Base-by-base conservation (phyloP, 768 basidiomycete genomes). In the Mrakia blollopis region DNA sequence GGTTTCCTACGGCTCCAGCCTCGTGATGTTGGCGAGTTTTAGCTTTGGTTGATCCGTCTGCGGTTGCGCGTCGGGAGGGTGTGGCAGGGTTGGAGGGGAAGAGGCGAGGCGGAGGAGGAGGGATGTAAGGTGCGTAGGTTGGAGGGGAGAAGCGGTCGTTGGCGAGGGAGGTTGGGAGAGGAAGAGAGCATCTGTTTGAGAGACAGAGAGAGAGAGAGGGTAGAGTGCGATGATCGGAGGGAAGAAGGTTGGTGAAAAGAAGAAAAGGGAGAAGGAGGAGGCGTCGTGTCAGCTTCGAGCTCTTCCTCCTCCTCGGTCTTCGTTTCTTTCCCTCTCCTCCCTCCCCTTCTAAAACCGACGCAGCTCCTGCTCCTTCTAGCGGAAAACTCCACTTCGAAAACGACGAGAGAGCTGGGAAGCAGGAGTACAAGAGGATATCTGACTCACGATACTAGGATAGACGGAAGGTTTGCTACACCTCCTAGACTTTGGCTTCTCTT, bases 61-160 rank as follows among this genome's bases (percentile, higher is more conserved):
- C 23, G 39, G 65, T 68, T 18, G 65, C 71, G 18, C 47, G 25
- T 13, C 71, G 50, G 54, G 50, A 52, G 11, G 71, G 47, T 0
- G 50, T 72, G 3, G 70, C 70, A 30, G 71, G 71, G 30, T n/a
- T 72, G 21, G 71, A 72, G 21, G 71, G 71, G 54, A 72, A 72
- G 30, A 72, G 71, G 23, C 57, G 30, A 18, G 71, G 71, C 8
- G 71, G 28, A 18, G 71, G 71, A 37, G 71, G 52, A 37, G 71
- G 54, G 54, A 72, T n/a, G 54, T 57, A 72, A 21, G 71, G 52
- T 11, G 35, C 11, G 35, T 72, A 35, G 25, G 35, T 28, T 21
- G 52, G 71, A n/a, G 47, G 47, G 54, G 50, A 50, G 71, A 32
- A 72, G 30, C 71, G 71, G 71, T 72, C 71, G 52, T 72, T 72